phyloP scores from a whole-genome alignment of 441 rosid species.

The Populus trichocarpa region DNA sequence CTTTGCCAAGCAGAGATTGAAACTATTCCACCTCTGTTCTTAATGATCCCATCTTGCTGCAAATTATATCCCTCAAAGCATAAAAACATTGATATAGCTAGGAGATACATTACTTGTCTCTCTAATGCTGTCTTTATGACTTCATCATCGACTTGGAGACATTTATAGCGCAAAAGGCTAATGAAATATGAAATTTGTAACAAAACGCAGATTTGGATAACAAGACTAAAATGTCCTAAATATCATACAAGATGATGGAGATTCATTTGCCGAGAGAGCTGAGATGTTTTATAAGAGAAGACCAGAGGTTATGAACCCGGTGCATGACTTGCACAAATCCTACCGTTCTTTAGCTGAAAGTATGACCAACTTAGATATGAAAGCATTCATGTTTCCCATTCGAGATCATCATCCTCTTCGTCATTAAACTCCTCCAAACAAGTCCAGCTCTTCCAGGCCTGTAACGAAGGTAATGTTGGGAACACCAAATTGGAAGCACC shows the following conservation, averaged over 20 bases:
- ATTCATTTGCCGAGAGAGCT: too few relatives aligned
- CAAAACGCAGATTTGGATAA: slow-evolving; percentile 45
- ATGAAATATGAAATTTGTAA: neutral
- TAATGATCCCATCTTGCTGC: neutral
- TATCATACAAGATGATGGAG: slow-evolving; percentile 26
- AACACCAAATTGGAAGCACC: neutral
- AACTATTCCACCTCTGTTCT: neutral
- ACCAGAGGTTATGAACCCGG: slow-evolving; percentile 43
- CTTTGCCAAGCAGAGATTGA: neutral
- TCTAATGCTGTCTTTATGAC: neutral
- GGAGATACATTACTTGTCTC: neutral
- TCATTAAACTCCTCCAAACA: slow-evolving; percentile 4
- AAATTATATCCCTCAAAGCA: neutral
- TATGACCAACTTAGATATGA: slow-evolving; percentile 35
- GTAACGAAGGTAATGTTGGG: neutral
- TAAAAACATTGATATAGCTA: neutral
- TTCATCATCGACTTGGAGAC: neutral
- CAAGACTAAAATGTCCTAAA: slow-evolving; percentile 38
- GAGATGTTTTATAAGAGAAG: slow-evolving; percentile 14
- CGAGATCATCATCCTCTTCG: slow-evolving; percentile 5
- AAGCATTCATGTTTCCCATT: slow-evolving; percentile 1
- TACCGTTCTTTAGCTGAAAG: slow-evolving; percentile 44
- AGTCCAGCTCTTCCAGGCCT: slow-evolving; percentile 3
- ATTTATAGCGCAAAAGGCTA: neutral
- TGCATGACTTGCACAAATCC: slow-evolving; percentile 40